Evolutionary conservation across 2,329 filamentous ascomycete genomes (phyloP).

Genomic region (Aspergillus chevalieri): DNA sequence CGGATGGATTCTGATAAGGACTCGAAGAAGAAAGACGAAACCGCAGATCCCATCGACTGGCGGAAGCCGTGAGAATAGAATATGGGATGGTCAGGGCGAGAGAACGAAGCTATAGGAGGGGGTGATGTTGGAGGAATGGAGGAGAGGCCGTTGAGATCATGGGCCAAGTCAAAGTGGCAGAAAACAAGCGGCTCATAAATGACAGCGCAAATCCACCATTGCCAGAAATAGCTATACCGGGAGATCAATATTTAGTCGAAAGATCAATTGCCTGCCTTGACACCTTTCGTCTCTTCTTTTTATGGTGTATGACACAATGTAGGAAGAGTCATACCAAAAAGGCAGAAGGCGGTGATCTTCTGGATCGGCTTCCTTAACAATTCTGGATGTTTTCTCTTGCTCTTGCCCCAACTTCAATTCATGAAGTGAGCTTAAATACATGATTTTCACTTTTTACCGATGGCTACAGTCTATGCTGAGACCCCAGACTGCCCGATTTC

Average conservation of each 20-base stretch:
- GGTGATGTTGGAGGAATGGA: not conserved
- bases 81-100: not conserved
- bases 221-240: too few species aligned
- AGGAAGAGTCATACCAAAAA: too few species aligned
- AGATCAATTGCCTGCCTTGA: too few species aligned
- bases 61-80: not conserved
- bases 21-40: constrained; percentile 12
- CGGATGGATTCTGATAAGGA: constrained; percentile 21
- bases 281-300: too few species aligned
- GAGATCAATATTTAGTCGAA: too few species aligned
- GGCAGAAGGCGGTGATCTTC: not conserved
- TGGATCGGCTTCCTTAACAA: not conserved
- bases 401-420: too few species aligned
- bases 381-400: too few species aligned
- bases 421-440: not conserved
- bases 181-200: too few species aligned
- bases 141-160: too few species aligned
- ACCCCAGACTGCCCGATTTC: constrained; percentile 9
- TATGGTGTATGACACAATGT: too few species aligned
- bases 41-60: constrained; percentile 26
- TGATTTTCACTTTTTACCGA: constrained; percentile 2
- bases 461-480: constrained; percentile 18
- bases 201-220: too few species aligned
- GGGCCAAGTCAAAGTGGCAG: too few species aligned
- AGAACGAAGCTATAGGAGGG: not conserved